A percentile compares a stretch with the other conserved stretches of the same genome.
phyloP scores from a whole-genome alignment of 352 stramenopile species.

The Peronosclerospora sorghi region DNA sequence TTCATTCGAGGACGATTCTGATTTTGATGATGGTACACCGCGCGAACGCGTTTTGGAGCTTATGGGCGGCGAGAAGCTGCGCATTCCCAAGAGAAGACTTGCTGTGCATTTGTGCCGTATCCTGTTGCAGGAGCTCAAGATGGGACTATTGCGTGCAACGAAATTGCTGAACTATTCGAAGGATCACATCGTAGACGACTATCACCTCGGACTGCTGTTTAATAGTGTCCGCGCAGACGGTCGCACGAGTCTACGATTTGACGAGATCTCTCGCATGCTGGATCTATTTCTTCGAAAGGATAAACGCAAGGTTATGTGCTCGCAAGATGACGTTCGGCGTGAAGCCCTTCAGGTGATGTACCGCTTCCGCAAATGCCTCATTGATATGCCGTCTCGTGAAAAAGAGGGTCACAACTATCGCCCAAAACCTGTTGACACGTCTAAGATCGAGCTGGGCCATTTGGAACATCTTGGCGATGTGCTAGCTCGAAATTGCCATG shows the following conservation, averaged over 20 bases:
- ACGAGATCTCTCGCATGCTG: slow-evolving; percentile 79
- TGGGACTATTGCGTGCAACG: slow-evolving; percentile 57
- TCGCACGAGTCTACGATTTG: slow-evolving; percentile 61
- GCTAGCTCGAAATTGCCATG: slow-evolving; percentile 75
- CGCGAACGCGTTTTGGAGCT: slow-evolving; percentile 64
- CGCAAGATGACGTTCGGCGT: slow-evolving; percentile 57
- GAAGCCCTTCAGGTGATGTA: slow-evolving; percentile 83
- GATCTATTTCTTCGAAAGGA: slow-evolving; percentile 78
- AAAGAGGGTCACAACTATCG: slow-evolving; percentile 84
- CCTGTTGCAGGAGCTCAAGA: slow-evolving; percentile 63
- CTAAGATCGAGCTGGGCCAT: slow-evolving; percentile 52
- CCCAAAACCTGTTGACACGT: slow-evolving; percentile 78
- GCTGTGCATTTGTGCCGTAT: slow-evolving; percentile 58
- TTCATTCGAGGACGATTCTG: slow-evolving; percentile 31
- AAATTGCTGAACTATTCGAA: slow-evolving; percentile 80
- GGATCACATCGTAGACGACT: slow-evolving; percentile 69
- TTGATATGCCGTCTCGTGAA: slow-evolving; percentile 82
- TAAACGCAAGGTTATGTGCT: slow-evolving; percentile 50
- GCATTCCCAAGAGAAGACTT: slow-evolving; percentile 67
- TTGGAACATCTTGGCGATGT: slow-evolving; percentile 67
- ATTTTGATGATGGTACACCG: slow-evolving; percentile 14
- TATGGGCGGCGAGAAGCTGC: slow-evolving; percentile 73
- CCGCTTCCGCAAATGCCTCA: slow-evolving; percentile 79
- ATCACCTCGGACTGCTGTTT: slow-evolving; percentile 73
- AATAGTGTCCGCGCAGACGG: slow-evolving; percentile 63